Evolutionary conservation across 306 rosid genomes (phyloP), one percentile per base, ranked within the genome.

Genomic region (Gastrolobium bilobum): DNA sequence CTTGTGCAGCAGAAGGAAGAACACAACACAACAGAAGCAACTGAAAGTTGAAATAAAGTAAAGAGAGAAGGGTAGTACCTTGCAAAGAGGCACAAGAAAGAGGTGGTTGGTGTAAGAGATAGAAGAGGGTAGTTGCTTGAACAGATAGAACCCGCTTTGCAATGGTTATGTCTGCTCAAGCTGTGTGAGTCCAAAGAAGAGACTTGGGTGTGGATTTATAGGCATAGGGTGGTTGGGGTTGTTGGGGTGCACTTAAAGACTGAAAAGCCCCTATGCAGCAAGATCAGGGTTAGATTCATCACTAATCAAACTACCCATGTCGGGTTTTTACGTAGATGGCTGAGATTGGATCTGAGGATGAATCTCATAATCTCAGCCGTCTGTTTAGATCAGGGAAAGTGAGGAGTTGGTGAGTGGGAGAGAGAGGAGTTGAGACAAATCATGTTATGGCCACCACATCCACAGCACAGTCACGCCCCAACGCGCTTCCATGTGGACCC

Each of bases 91-190:
- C 34, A 59, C 58, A 6, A 2, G 11, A 31, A n/a, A 66, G 2
- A 35, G 71, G 29, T 42, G 13, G 8, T 4, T 7, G 68, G 53
- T 5, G 33, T 3, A 65, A 13, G 33, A 58, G 31, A 59, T 59
- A 57, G 0, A 7, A 30, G 14, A 9, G 10, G 33, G 31, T 3
- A 11, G 61, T 10, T 40, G 87, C 78, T 61, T 79, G 81, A 84
- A 74, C 77, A 78, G 73, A 83, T 7, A 7, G 37, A 73, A 47
- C 51, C 77, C 8, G 38, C 56, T 31, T 50, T 71, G 78, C 13
- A 46, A 31, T 60, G 40, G 20, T 44, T 76, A 11, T 3, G 70
- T 66, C 78, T 67, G 81, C 71, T 83, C 78, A 79, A 83, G 87
- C 74, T 6, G 40, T 84, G 84, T 62, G 81, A 84, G 81, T 68